A percentile compares a stretch with the other conserved stretches of the same genome.
Conservation (phyloP, 805 yeast species). For the Saturnispora sekii region DNA sequence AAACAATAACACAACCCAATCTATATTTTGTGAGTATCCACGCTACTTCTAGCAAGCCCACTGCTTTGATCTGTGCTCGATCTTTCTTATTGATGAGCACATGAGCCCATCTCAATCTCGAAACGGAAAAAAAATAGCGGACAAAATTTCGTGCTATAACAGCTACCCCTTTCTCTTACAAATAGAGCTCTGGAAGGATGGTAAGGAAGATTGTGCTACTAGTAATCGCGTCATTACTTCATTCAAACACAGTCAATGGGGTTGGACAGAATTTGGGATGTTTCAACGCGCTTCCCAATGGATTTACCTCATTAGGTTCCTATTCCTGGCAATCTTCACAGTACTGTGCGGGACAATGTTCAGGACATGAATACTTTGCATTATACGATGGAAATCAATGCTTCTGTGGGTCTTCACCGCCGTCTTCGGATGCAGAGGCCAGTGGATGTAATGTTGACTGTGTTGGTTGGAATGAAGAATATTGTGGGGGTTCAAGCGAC, state of each 20-base stretch:
- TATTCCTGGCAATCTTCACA: constrained; percentile 51
- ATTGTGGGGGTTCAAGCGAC: constrained; percentile 47
- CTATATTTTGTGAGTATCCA: too few relatives aligned
- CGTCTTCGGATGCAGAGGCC: constrained; percentile 16
- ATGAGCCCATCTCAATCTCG: too few relatives aligned
- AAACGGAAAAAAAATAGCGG: too few relatives aligned
- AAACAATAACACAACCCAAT: too few relatives aligned
- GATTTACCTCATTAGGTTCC: constrained; percentile 35
- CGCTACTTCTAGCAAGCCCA: too few relatives aligned
- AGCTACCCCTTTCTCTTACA: too few relatives aligned
- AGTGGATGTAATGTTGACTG: constrained; percentile 29
- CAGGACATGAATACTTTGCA: constrained; percentile 38
- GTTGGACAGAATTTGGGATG: constrained; percentile 27
- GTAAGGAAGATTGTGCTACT: too few relatives aligned
- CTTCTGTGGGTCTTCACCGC: constrained; percentile 51
- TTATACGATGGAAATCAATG: constrained; percentile 46
- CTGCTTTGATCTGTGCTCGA: too few relatives aligned
- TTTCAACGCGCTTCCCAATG: constrained; percentile 27
- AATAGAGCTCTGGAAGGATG: too few relatives aligned
- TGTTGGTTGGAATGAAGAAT: constrained; percentile 50
- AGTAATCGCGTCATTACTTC: too few relatives aligned
- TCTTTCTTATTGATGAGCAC: too few relatives aligned
- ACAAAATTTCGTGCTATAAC: too few relatives aligned
- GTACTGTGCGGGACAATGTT: constrained; percentile 39
- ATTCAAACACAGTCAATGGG: not conserved